A percentile compares a stretch with the other conserved stretches of the same genome.
Conservation (phyloP, 257 asterid genomes). For the Solanum corneliomulleri region DNA sequence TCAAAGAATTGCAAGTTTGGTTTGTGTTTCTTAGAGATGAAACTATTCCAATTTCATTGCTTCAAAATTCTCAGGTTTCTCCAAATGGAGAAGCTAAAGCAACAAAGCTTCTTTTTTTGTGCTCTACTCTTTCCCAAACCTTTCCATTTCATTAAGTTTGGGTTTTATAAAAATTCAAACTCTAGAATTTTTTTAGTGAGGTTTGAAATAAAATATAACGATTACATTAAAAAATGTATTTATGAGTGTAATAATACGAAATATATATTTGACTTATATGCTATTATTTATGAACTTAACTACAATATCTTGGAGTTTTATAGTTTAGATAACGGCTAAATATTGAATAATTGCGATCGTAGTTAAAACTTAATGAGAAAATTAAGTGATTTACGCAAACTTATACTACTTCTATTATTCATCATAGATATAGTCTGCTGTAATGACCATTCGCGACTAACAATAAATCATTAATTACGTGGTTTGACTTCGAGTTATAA, state of each 20-base stretch:
- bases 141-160: neutral
- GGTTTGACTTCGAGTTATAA: no score
- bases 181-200: neutral
- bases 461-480: no score
- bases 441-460: no score
- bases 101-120: conserved; percentile 30
- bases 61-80: conserved; percentile 15
- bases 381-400: no score
- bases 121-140: conserved; percentile 4
- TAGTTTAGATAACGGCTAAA: neutral
- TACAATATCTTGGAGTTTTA: neutral
- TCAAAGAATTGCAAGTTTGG: neutral
- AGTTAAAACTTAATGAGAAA: neutral
- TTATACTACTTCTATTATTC: no score
- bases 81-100: conserved; percentile 8
- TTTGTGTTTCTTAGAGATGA: conserved; percentile 11
- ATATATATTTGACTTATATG: neutral
- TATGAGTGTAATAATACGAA: neutral
- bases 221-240: neutral
- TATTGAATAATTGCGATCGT: neutral
- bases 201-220: neutral
- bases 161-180: neutral
- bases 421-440: no score
- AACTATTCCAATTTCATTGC: conserved; percentile 43
- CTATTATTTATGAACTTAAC: neutral